Base-by-base conservation (phyloP, 2,329 filamentous ascomycete genomes). In the Fonsecaea erecta region DNA sequence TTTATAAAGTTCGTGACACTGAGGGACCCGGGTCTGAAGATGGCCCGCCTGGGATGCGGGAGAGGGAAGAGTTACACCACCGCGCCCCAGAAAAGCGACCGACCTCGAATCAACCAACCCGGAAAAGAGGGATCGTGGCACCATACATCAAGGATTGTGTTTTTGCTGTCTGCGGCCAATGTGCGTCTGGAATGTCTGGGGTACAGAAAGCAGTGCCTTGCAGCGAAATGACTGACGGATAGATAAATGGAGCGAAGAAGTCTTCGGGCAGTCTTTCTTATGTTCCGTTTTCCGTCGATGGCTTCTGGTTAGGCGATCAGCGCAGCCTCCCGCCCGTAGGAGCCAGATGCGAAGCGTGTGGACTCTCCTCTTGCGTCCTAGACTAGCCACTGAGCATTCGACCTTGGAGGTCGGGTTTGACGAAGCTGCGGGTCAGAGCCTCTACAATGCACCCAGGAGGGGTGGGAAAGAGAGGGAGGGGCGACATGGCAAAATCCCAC, bases 401-500 rank as follows among this genome's bases (percentile, higher is more conserved):
- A 16, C 30, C 18, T 35, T 34, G n/a, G 53, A 26, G 16, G 37
- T 32, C 26, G 16, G n/a, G 53, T 35, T 34, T 56, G 53, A 40
- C 53, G 30, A 56, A 40, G 30, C 30, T 2, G 28, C 53, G 30
- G 53, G 53, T 56, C 34, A 37, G 43, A 52, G 30, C 30, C 40
- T 60, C 30, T 48, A 28, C n/a, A 24, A 30, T 26, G 43, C 43
- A 52, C 34, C 48, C 43, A 26, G 34, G 34, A 7, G 11, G 24
- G 30, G 40, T 30, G 14, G 7, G 55, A 34, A 16, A 12, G 37
- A 16, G 16, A n/a, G 24, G 46, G 48, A 21, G 26, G 46, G 57
- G 43, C 16, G 28, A n/a, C 32, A 32, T 51, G 30, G 43, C 30
- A 37, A 52, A 60, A 52, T 34, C 46, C 57, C 57, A 52, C 43